phyloP scores from a whole-genome alignment of 441 rosid genomes.

The Lepidium campestre region DNA sequence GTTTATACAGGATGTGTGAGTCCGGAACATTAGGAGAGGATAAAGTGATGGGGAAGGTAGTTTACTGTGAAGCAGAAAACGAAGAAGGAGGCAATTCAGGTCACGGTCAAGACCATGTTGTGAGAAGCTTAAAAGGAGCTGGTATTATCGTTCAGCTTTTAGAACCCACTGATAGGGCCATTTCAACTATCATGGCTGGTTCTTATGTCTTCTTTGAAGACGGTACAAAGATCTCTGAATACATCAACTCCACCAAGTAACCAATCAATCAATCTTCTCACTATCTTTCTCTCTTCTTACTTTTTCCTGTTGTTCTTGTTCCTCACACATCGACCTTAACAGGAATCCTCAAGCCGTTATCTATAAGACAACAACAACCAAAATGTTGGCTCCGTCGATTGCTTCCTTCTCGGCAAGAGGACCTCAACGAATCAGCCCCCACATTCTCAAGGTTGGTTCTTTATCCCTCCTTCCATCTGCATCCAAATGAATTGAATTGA shows the following conservation, averaged over 20 bases:
- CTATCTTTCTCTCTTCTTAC: neutral
- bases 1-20: slow-evolving; percentile 47
- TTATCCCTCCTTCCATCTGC: neutral
- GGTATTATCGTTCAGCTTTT: slow-evolving; percentile 42
- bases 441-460: slow-evolving; percentile 48
- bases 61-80: slow-evolving; percentile 46
- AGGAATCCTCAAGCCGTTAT: slow-evolving; percentile 65
- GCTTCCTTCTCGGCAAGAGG: slow-evolving; percentile 71
- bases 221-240: slow-evolving; percentile 46
- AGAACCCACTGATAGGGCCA: slow-evolving; percentile 31
- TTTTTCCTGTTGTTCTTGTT: neutral
- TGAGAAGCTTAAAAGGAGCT: slow-evolving; percentile 43
- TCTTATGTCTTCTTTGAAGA: slow-evolving; percentile 32
- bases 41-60: slow-evolving; percentile 62
- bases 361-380: slow-evolving; percentile 38
- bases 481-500: neutral
- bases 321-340: slow-evolving; percentile 16
- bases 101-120: slow-evolving; percentile 38
- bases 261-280: neutral
- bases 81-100: slow-evolving; percentile 14
- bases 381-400: slow-evolving; percentile 40
- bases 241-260: slow-evolving; percentile 69
- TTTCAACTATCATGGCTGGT: slow-evolving; percentile 34
- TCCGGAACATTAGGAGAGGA: slow-evolving; percentile 41
- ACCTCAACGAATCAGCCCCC: slow-evolving; percentile 41